Conservation (phyloP, 106 monocot species). For the Allium sativum region DNA sequence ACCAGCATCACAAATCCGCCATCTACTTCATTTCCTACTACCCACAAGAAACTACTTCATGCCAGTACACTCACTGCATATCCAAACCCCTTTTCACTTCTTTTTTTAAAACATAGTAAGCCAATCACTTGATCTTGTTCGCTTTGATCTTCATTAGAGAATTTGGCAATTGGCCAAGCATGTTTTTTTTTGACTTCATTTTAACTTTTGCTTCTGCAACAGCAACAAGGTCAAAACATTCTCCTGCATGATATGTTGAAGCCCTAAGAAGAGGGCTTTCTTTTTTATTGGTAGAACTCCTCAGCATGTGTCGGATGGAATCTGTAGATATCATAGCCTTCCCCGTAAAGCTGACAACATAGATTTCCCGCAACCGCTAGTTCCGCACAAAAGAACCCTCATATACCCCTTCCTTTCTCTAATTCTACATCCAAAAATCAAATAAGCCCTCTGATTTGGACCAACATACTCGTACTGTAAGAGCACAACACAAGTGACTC, state of each 20-base stretch:
- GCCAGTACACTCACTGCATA: too few relatives aligned
- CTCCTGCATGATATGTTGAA: constrained; percentile 97
- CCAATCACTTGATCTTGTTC: constrained; percentile 22
- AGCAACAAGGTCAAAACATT: constrained; percentile 70
- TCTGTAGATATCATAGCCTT: constrained; percentile 86
- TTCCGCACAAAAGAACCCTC: constrained; percentile 75
- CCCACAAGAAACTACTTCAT: too few relatives aligned
- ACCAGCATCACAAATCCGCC: too few relatives aligned
- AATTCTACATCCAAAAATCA: constrained; percentile 61
- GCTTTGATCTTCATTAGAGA: constrained; percentile 10
- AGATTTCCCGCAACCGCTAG: constrained; percentile 93
- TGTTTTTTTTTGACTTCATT: constrained; percentile 53
- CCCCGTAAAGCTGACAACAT: constrained; percentile 77
- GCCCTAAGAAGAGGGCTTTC: constrained; percentile 91
- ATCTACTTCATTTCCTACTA: too few relatives aligned
- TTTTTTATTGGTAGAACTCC: constrained; percentile 68
- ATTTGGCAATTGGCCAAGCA: constrained; percentile 14
- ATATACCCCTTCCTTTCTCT: constrained; percentile 81
- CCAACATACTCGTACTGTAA: constrained; percentile 62
- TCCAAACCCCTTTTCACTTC: too few relatives aligned
- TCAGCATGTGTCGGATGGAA: constrained; percentile 96
- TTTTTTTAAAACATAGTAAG: too few relatives aligned
- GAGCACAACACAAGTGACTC: constrained; percentile 48
- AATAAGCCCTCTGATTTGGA: constrained; percentile 55
- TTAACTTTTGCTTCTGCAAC: constrained; percentile 79